Evolutionary conservation across 768 basidiomycete species (phyloP), one percentile per base, ranked within the genome.

Genomic region (Serendipita indica): DNA sequence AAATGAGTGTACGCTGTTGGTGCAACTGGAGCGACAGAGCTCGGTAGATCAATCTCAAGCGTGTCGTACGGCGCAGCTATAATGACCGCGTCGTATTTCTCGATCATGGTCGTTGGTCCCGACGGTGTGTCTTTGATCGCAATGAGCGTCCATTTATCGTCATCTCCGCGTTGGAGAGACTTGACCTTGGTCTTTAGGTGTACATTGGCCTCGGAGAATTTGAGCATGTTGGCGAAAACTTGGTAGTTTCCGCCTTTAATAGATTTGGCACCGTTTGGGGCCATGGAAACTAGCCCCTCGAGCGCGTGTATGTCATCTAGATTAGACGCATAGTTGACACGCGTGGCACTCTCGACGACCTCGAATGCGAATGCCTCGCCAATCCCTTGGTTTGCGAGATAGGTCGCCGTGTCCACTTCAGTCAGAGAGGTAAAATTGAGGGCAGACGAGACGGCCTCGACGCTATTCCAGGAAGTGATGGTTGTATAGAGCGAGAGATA

Each of bases 11-110:
- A 96, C 20, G 83, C 81, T 63, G 87, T 84, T 34, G 73, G 65
- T 1, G 84, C 82, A 32, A 91, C 78, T 46, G 74, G 74, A 3
- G 77, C 66, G 30, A 84, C 67, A 16, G 76, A 65, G 3, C 68
- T 57, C 3, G 82, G 75, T 25, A 86, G 68, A 3, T 66, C 65
- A 62, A 89, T 84, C 13, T 70, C 71, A 1, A 86, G 77, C 27
- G 76, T 79, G 69, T 88, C 82, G 74, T 82, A 86, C 2, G 94
- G 94, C 1, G 89, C 83, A 1, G 92, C 91, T 58, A 96, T 74
- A 66, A 98, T 83, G 59, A 97, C 78, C 2, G 81, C 81, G 66
- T 77, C 79, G 67, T 89, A 92, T 39, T 49, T 35, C 6, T 57
- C 58, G 14, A 33, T 27, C 33, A 57, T 35, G 16, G 56, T 60